Base-by-base conservation (phyloP, 1,284 basidiomycete genomes). In the Pseudozyma flocculosa region DNA sequence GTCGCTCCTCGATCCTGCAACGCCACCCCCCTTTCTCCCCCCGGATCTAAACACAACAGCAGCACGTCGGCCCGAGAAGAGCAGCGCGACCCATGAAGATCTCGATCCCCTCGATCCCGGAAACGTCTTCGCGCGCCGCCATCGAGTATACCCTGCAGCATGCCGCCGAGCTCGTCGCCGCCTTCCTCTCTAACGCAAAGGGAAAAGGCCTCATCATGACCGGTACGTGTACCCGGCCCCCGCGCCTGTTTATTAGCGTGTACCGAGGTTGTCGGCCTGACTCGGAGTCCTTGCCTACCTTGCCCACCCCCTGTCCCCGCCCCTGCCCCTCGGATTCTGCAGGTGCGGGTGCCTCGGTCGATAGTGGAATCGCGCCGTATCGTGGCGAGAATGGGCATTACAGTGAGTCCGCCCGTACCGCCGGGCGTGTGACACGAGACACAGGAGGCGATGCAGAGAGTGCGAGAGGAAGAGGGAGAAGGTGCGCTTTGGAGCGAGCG, bases 331-430 rank as follows among this genome's bases (percentile, higher is more conserved):
- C n/a, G n/a, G n/a, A n/a, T 47, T 42, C 24, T 51, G 30, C 18
- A 45, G 62, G 74, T 3, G 77, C 77, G 13, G 77, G 77, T 9
- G 66, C 72, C 3, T 71, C 67, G 14, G 77, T 78, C 11, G 77
- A 75, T 48, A 72, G 68, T 22, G 76, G 75, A 10, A 77, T 78
- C 34, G 61, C 69, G n/a, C 70, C 76, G 11, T 78, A 78, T 50
- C 64, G 77, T 5, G 75, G 75, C 10, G 59, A 59, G 21, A 59
- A 69, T 24, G 75, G 75, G 0, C 71, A 74, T 38, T 78, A 78
- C 45, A 56, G 45, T 48, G 26, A 22, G 46, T 43, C 11, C n/a
- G n/a, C n/a, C n/a, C n/a, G n/a, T n/a, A n/a, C n/a, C 39, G 7
- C 8, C 39, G 34, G 4, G 34, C 9, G 14, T 4, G n/a, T 14